These are phyloP conservation scores for Cladosporium colombiae DNA, from an alignment of 2,329 filamentous ascomycete genomes.

Conservation along the genomic window DNA sequence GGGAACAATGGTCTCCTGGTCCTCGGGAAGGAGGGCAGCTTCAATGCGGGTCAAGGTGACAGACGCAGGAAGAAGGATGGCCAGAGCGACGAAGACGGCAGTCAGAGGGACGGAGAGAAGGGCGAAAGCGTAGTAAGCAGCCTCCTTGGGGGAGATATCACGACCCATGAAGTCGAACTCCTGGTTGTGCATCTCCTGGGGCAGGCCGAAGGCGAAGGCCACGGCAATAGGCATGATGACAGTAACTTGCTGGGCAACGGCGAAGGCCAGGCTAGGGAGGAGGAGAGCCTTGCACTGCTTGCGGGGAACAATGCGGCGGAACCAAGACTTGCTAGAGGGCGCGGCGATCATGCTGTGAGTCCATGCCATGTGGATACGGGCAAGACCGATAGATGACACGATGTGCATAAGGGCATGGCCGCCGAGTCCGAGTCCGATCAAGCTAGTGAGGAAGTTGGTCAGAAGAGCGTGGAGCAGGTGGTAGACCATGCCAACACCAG, in stretches of 20 bases:
- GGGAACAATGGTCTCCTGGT: conserved; percentile 79
- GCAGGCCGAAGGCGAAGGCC: conserved; percentile 51
- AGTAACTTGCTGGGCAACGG: conserved; percentile 56
- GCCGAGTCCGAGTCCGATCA: conserved; percentile 49
- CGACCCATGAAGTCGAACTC: conserved; percentile 16
- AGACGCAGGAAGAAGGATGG: conserved; percentile 75
- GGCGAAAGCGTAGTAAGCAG: conserved; percentile 42
- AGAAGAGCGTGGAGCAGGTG: conserved; percentile 33
- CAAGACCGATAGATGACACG: conserved; percentile 61
- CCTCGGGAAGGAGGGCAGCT: conserved; percentile 79
- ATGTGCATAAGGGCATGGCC: conserved; percentile 54
- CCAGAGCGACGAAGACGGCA: conserved; percentile 54
- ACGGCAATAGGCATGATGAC: conserved; percentile 51
- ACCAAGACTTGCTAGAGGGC: conserved; percentile 65
- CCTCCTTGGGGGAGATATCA: conserved; percentile 28
- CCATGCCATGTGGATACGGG: conserved; percentile 75
- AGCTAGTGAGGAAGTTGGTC: conserved; percentile 33
- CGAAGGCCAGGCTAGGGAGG: conserved; percentile 65
- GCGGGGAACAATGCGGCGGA: conserved; percentile 66
- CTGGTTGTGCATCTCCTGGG: conserved; percentile 35
- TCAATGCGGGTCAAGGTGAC: conserved; percentile 81
- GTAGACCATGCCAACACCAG: conserved; percentile 38
- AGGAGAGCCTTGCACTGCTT: conserved; percentile 68
- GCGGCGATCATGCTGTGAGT: conserved; percentile 81
- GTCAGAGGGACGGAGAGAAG: conserved; percentile 41